Percentiles rank a stretch among this genome's conserved stretches.
Evolutionary conservation across 441 rosid genomes (phyloP).

Genomic region (Erodium moschatum): DNA sequence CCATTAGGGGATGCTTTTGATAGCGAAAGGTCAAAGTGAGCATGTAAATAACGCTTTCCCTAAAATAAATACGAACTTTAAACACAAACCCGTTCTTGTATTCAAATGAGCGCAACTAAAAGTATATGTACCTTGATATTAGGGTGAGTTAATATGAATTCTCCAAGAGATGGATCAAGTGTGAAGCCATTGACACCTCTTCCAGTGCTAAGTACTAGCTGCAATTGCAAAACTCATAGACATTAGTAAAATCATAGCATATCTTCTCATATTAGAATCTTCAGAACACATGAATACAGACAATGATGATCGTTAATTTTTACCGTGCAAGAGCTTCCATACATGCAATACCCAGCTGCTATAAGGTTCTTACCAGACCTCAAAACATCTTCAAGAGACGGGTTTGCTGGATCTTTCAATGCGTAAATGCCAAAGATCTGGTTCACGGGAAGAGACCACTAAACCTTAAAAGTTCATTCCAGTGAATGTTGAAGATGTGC

Average conservation of each 20-base stretch:
- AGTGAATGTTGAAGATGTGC: neutral
- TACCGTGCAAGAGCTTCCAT: slow-evolving; percentile 99
- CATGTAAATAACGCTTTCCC: too few relatives aligned
- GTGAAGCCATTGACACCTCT: slow-evolving; percentile 86
- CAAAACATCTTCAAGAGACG: slow-evolving; percentile 69
- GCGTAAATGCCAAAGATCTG: slow-evolving; percentile 92
- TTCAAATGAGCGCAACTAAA: neutral
- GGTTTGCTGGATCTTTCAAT: slow-evolving; percentile 48
- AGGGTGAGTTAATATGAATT: slow-evolving; percentile 93
- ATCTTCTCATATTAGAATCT: neutral
- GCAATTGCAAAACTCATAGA: slow-evolving; percentile 21
- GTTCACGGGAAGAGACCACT: slow-evolving; percentile 23
- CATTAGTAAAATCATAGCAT: neutral
- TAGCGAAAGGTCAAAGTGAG: too few relatives aligned
- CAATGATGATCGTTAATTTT: neutral
- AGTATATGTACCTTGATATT: slow-evolving; percentile 54
- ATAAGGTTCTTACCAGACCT: slow-evolving; percentile 81
- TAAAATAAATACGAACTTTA: neutral
- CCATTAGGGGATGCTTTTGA: too few relatives aligned
- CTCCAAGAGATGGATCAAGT: slow-evolving; percentile 92
- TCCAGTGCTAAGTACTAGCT: slow-evolving; percentile 91
- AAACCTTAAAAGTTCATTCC: neutral
- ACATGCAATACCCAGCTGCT: slow-evolving; percentile 99
- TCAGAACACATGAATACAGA: neutral
- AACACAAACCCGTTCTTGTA: neutral